A percentile compares a stretch with the other conserved stretches of the same genome.
These are phyloP conservation scores for Pouteria campechiana DNA, from an alignment of 179 eudicot genomes.

Conservation along the genomic window DNA sequence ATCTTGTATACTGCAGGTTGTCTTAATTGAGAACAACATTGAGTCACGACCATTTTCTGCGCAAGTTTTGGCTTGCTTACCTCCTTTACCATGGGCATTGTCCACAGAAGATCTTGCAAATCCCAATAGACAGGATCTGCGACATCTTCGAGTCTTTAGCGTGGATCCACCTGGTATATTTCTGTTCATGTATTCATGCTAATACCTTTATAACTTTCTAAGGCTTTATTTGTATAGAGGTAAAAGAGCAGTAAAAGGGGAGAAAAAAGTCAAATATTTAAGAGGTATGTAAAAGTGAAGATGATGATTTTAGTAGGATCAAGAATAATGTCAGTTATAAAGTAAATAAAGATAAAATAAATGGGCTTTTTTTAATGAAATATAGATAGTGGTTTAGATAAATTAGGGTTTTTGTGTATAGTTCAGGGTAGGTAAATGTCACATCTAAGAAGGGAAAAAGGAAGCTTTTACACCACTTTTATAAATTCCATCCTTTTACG, in stretches of 20 bases:
- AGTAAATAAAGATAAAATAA: no score
- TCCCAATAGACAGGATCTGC: conserved; percentile 86
- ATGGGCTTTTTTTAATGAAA: no score
- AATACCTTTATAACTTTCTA: neutral
- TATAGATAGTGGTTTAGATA: no score
- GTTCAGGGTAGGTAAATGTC: no score
- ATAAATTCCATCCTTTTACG: neutral
- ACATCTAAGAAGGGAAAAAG: no score
- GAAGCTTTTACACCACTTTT: no score
- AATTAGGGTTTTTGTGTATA: no score
- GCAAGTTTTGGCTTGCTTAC: conserved; percentile 92
- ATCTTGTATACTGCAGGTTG: conserved; percentile 53
- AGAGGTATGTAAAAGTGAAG: no score
- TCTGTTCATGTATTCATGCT: neutral
- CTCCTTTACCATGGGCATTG: conserved; percentile 94
- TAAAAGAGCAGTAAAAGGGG: no score
- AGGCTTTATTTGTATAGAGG: neutral
- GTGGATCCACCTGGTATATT: conserved; percentile 94
- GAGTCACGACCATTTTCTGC: conserved; percentile 83
- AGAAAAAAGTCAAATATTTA: no score
- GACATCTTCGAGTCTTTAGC: conserved; percentile 78
- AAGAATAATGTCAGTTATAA: no score
- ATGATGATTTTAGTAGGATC: no score
- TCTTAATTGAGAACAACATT: conserved; percentile 89
- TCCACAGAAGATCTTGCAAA: conserved; percentile 68